phyloP scores from a whole-genome alignment of 768 basidiomycete species.

The Boletus speciosus region DNA sequence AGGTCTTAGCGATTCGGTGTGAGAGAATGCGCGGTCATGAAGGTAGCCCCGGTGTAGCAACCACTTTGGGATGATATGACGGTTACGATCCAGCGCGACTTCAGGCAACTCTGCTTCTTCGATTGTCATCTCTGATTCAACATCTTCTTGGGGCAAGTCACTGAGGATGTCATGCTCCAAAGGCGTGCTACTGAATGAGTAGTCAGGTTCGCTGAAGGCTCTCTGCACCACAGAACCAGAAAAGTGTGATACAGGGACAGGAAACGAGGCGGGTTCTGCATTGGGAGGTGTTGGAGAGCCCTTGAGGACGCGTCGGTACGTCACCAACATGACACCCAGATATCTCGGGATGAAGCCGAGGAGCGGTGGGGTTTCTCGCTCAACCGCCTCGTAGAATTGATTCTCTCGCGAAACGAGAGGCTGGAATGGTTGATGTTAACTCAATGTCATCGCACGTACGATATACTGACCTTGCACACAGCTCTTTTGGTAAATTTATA shows the following conservation, averaged over 20 bases:
- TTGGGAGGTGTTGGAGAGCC: constrained; percentile 24
- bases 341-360: constrained; percentile 96
- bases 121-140: constrained; percentile 41
- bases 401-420: constrained; percentile 97
- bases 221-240: constrained; percentile 29
- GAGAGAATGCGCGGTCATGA: constrained; percentile 50
- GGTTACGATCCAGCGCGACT: constrained; percentile 85
- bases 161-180: not conserved
- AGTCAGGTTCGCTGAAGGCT: constrained; percentile 25
- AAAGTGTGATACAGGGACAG: constrained; percentile 19
- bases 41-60: constrained; percentile 54
- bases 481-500: constrained; percentile 98
- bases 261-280: constrained; percentile 12
- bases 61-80: constrained; percentile 97
- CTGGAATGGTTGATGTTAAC: constrained; percentile 40
- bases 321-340: constrained; percentile 97
- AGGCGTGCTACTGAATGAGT: constrained; percentile 1
- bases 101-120: constrained; percentile 89
- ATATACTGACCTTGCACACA: constrained; percentile 86
- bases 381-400: constrained; percentile 95
- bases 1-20: constrained; percentile 31
- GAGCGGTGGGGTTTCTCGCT: constrained; percentile 87
- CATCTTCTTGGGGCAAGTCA: constrained; percentile 27
- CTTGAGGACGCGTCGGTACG: constrained; percentile 77
- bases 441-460: not conserved